Conservation (phyloP, 305 asterid species). For the Euphrasia arctica region DNA sequence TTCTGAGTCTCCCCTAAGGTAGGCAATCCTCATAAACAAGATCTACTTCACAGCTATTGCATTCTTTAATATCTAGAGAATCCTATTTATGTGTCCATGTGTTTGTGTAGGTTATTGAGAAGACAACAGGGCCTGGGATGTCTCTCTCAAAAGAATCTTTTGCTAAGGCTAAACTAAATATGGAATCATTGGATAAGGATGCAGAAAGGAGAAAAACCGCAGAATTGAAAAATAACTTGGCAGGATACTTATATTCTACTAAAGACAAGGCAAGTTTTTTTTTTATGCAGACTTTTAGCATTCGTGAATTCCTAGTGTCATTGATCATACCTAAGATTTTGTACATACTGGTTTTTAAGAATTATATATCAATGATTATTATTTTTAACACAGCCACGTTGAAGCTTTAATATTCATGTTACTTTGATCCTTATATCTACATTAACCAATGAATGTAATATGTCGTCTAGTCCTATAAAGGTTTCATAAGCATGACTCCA, state of each 20-base stretch:
- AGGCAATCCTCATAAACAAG: constrained; percentile 4
- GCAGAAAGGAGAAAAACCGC: constrained; percentile 96
- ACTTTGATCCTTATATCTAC: constrained; percentile 9
- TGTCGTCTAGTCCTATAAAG: constrained; percentile 10
- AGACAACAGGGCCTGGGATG: constrained; percentile 81
- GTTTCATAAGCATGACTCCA: constrained; percentile 6
- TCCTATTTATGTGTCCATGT: constrained; percentile 23
- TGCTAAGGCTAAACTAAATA: constrained; percentile 59
- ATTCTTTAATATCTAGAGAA: constrained; percentile 15
- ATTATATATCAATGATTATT: constrained; percentile 15
- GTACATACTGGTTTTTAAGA: constrained; percentile 15
- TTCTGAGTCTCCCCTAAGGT: constrained; percentile 92
- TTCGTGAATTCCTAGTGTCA: constrained; percentile 2
- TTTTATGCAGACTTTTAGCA: constrained; percentile 1
- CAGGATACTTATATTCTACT: constrained; percentile 89
- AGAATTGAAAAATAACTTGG: constrained; percentile 91
- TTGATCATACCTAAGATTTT: constrained; percentile 20
- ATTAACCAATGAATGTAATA: constrained; percentile 15
- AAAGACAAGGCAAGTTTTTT: constrained; percentile 73
- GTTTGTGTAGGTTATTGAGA: constrained; percentile 62
- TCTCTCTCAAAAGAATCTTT: constrained; percentile 68
- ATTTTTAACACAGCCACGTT: constrained; percentile 8
- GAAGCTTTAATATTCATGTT: constrained; percentile 17
- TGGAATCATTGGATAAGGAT: constrained; percentile 88
- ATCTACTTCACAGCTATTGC: constrained; percentile 19